Evolutionary conservation across 768 basidiomycete genomes (phyloP), one percentile per base, ranked within the genome.

Genomic region (Tulasnella calospora): DNA sequence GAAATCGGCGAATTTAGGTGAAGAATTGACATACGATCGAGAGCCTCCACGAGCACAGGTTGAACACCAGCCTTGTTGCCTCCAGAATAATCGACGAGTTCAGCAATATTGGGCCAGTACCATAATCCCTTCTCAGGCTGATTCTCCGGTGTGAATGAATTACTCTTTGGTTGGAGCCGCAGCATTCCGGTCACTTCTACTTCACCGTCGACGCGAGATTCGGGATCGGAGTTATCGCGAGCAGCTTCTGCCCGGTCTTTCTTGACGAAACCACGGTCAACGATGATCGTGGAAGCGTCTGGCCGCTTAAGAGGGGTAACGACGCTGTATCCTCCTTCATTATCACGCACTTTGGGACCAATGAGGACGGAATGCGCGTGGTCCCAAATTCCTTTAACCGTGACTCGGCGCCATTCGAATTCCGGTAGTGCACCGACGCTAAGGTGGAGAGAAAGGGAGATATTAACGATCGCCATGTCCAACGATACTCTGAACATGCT

Each of bases 231-330:
- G 27, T 51, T 33, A 30, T 61, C 71, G 1, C 67, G 46, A 36
- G 81, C 78, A 41, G 46, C 51, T 55, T 51, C 69, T 47, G 69
- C 76, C 23, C 87, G 88, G 12, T 91, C 90, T 71, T 87, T 87
- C 57, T 88, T 83, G 35, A 99, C 88, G 84, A 98, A 99, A 0
- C 98, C 98, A 57, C 96, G 90, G 85, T 99, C 94, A 73, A 99
- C 92, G 30, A 99, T 87, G 44, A 99, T 87, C 1, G 95, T 96
- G 1, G 94, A 90, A 17, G 80, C 80, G 55, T 92, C 94, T 81
- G 92, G 89, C 69, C 97, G 91, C 41, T 92, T 82, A 69, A 99
- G 87, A 0, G 98, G 98, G 6, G 94, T 95, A 74, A 99, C 86
- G 36, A 99, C 88, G 80, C 97, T 91, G 81, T 92, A 94, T 0